Conservation (phyloP, 75 land plant genomes). For the Cunninghamia lanceolata region DNA sequence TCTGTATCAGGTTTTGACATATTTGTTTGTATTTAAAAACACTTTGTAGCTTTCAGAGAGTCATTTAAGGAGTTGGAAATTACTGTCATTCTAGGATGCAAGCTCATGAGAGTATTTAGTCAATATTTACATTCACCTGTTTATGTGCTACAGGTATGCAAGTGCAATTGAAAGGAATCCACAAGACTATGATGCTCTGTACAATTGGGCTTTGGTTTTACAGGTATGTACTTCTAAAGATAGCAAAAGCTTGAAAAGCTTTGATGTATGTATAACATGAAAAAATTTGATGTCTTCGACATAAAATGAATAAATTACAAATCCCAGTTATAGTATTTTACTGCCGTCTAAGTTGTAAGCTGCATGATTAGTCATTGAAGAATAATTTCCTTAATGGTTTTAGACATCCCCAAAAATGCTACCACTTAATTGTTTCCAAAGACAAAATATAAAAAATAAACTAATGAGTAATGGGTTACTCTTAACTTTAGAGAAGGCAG, state of each 20-base stretch:
- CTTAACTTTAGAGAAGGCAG: background rate
- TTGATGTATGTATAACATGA: background rate
- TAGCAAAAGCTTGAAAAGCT: too few species aligned
- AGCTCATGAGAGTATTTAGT: background rate
- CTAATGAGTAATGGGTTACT: background rate
- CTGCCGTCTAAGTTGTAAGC: background rate
- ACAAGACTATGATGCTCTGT: constrained; percentile 87
- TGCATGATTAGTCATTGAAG: too few species aligned
- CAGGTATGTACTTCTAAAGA: constrained; percentile 43
- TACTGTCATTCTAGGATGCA: background rate
- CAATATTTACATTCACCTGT: background rate
- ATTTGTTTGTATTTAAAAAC: background rate
- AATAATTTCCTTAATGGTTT: too few species aligned
- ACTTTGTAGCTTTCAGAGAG: background rate
- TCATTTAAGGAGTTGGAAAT: background rate
- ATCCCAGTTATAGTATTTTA: background rate
- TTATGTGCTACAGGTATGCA: constrained; percentile 68
- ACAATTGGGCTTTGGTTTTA: constrained; percentile 98
- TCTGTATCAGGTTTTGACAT: background rate
- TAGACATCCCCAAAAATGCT: too few species aligned
- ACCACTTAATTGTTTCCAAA: too few species aligned
- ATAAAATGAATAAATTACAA: background rate
- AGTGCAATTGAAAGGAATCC: constrained; percentile 90
- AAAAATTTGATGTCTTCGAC: background rate
- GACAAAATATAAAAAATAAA: too few species aligned